Evolutionary conservation across 495 filamentous ascomycete genomes (phyloP).

Genomic region (Podospora pseudopauciseta): DNA sequence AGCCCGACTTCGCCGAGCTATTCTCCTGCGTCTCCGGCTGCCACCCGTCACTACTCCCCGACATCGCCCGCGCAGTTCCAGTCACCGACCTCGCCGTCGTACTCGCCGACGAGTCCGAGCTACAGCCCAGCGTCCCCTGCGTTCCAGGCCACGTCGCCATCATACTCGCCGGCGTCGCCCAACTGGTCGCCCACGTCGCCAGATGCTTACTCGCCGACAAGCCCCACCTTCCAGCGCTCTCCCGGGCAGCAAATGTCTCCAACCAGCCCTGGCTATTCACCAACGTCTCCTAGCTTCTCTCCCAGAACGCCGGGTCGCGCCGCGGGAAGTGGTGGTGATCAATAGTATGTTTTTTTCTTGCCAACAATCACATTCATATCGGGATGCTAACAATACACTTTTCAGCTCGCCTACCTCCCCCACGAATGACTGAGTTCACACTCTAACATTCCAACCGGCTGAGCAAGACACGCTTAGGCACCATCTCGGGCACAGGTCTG

Average conservation of each 20-base stretch:
- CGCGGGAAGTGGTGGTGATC: slow-evolving; percentile 31
- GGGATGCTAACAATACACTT: slow-evolving; percentile 15
- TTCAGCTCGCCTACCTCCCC: slow-evolving; percentile 36
- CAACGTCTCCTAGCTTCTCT: slow-evolving; percentile 46
- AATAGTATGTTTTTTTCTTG: slow-evolving; percentile 31
- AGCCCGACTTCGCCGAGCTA: slow-evolving; percentile 83
- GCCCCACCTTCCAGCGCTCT: slow-evolving; percentile 63
- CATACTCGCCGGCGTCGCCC: slow-evolving; percentile 72
- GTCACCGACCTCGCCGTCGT: slow-evolving; percentile 67
- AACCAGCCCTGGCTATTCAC: slow-evolving; percentile 54
- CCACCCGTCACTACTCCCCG: slow-evolving; percentile 59
- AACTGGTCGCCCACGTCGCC: slow-evolving; percentile 66
- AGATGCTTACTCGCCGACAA: slow-evolving; percentile 72
- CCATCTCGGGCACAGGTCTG: not conserved
- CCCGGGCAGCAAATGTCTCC: slow-evolving; percentile 50
- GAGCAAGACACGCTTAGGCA: not conserved
- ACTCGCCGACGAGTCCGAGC: slow-evolving; percentile 55
- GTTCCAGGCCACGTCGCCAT: slow-evolving; percentile 54
- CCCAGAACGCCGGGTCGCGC: slow-evolving; percentile 41
- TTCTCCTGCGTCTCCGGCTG: slow-evolving; percentile 65
- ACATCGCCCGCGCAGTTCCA: slow-evolving; percentile 53
- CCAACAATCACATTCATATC: not conserved
- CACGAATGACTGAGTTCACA: slow-evolving; percentile 28
- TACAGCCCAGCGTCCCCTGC: slow-evolving; percentile 66
- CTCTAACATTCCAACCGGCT: not conserved